phyloP scores from a whole-genome alignment of 305 asterid species.

The Plantago lanceolata region DNA sequence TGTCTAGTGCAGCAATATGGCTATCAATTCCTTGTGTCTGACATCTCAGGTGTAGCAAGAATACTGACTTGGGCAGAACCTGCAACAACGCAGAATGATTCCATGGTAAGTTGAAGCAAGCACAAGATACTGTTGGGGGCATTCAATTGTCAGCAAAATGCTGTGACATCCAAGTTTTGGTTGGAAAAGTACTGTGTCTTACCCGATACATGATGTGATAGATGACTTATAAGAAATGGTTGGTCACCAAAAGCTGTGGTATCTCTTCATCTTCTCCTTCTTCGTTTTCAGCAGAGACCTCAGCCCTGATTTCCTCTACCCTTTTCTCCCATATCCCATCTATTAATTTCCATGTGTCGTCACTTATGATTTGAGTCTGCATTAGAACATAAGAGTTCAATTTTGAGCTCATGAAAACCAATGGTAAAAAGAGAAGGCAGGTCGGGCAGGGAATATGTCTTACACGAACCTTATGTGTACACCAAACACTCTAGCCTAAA shows the following conservation, averaged over 20 bases:
- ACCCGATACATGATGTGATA: constrained; percentile 26
- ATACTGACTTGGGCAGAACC: no score
- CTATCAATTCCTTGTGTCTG: no score
- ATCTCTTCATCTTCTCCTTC: constrained; percentile 59
- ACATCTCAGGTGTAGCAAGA: no score
- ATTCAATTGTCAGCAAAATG: not conserved
- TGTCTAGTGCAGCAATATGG: no score
- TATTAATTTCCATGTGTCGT: constrained; percentile 82
- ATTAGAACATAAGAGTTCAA: constrained; percentile 18
- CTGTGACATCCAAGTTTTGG: not conserved
- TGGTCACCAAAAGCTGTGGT: constrained; percentile 80
- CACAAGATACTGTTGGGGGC: no score
- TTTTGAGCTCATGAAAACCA: constrained; percentile 1
- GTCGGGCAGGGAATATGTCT: no score
- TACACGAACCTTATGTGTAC: no score
- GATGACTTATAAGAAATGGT: constrained; percentile 62
- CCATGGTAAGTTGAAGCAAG: no score
- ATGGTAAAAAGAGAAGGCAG: not conserved
- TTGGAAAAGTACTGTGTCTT: constrained; percentile 6
- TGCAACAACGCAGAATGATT: no score
- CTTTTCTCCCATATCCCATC: constrained; percentile 83
- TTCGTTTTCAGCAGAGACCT: constrained; percentile 51
- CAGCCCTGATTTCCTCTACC: constrained; percentile 61
- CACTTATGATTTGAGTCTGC: constrained; percentile 90
- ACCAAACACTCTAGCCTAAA: constrained; percentile 3